A percentile compares a stretch with the other conserved stretches of the same genome.
Conservation (phyloP, 768 basidiomycete species). For the Podaxis pistillaris region DNA sequence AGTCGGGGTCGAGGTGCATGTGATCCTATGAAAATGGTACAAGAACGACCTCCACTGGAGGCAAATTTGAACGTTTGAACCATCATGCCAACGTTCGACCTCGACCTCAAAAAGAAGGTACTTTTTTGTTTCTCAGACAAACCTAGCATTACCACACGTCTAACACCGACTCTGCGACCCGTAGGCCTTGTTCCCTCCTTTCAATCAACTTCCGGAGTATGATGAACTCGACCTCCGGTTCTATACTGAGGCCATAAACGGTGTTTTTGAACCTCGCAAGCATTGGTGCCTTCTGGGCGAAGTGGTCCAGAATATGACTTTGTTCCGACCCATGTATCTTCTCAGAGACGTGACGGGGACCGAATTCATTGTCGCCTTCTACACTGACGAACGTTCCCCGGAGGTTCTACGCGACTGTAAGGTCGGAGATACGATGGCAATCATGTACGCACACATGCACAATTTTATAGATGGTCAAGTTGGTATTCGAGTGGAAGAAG, state of each 20-base stretch:
- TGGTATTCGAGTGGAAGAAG: constrained; percentile 26
- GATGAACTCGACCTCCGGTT: not conserved
- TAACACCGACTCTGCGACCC: not conserved
- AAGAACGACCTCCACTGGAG: not conserved
- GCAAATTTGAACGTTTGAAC: not conserved
- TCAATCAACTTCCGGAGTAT: not conserved
- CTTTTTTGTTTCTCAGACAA: not conserved
- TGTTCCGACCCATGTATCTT: constrained; percentile 22
- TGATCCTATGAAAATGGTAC: too few relatives aligned
- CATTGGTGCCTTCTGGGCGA: constrained; percentile 35
- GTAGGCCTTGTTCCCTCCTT: not conserved
- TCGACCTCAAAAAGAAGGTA: not conserved
- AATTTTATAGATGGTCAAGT: constrained; percentile 26
- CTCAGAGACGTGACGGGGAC: constrained; percentile 25
- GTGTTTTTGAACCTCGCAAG: constrained; percentile 15
- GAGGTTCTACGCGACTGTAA: constrained; percentile 15
- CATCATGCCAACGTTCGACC: not conserved
- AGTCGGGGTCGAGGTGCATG: too few relatives aligned
- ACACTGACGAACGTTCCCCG: constrained; percentile 20
- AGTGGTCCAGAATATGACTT: constrained; percentile 21
- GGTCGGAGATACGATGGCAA: constrained; percentile 23
- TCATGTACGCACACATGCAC: constrained; percentile 29
- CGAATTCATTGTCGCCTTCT: constrained; percentile 22
- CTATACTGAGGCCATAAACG: not conserved
- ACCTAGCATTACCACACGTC: not conserved